Percentiles rank a stretch among this genome's conserved stretches.
phyloP scores from a whole-genome alignment of 257 asterid species.

The Cinchona pubescens region DNA sequence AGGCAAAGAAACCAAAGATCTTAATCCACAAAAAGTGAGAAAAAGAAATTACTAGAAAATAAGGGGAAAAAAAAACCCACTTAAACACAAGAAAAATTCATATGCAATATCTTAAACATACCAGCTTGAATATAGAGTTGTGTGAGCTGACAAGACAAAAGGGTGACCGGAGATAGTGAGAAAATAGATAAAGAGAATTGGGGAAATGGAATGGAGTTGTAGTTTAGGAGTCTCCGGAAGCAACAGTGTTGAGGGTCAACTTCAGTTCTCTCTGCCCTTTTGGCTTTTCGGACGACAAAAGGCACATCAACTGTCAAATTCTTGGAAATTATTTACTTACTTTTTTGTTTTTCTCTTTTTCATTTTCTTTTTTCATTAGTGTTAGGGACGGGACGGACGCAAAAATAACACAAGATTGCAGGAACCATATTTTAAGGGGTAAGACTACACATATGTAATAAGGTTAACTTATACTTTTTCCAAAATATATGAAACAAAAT shows the following conservation, averaged over 20 bases:
- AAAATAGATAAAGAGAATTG: neutral
- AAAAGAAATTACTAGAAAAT: neutral
- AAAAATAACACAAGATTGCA: no score
- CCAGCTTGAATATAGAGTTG: neutral
- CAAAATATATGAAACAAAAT: no score
- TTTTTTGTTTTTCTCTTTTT: neutral
- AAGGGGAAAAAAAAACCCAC: conserved; percentile 14
- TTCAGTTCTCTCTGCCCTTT: neutral
- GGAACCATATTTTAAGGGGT: no score
- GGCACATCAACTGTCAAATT: neutral
- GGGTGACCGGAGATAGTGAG: conserved; percentile 3
- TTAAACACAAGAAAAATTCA: neutral
- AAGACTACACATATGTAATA: no score
- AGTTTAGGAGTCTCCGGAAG: neutral
- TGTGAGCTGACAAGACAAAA: neutral
- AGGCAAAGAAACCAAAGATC: neutral
- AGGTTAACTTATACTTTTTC: no score
- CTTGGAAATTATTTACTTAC: no score
- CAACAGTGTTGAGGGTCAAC: conserved; percentile 3
- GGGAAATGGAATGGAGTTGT: neutral
- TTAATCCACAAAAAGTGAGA: neutral
- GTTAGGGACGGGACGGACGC: no score
- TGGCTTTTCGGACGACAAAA: conserved; percentile 1
- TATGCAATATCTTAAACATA: neutral
- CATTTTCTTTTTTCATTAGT: no score